Evolutionary conservation across 208 protist species (phyloP).

Genomic region (Strigomonas culicis): DNA sequence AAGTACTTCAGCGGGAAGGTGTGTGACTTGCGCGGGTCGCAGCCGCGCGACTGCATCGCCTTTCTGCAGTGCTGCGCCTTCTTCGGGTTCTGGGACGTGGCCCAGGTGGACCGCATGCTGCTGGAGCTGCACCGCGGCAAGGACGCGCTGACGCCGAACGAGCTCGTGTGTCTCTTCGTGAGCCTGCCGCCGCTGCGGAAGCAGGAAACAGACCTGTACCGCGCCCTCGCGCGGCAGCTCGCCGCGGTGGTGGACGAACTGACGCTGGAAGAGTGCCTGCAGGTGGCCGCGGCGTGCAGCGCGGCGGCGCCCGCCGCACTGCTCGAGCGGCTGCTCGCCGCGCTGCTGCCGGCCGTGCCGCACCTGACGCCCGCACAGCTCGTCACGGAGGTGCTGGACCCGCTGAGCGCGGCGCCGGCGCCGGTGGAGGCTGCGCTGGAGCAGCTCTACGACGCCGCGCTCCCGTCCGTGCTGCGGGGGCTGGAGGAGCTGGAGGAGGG

Average conservation of each 20-base stretch:
- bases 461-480: conserved; percentile 16
- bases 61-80: conserved; percentile 78
- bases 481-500: conserved; percentile 31
- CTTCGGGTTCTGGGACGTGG: conserved; percentile 88
- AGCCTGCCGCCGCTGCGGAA: conserved; percentile 68
- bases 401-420: conserved; percentile 13
- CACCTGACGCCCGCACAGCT: conserved; percentile 14
- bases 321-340: conserved; percentile 59
- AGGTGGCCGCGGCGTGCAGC: conserved; percentile 48
- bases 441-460: conserved; percentile 17
- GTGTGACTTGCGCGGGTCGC: conserved; percentile 68
- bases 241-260: conserved; percentile 51
- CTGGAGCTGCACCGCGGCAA: conserved; percentile 55
- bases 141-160: conserved; percentile 38
- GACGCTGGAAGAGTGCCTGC: conserved; percentile 72
- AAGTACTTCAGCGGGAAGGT: conserved; percentile 93
- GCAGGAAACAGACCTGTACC: conserved; percentile 45
- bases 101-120: conserved; percentile 73
- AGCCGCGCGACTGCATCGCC: conserved; percentile 63
- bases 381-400: conserved; percentile 17
- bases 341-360: conserved; percentile 30
- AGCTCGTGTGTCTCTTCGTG: conserved; percentile 64
- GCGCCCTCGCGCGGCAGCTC: conserved; percentile 36
- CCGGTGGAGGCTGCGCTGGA: conserved; percentile 16
- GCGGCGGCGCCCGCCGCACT: conserved; percentile 33